Percentiles rank a stretch among this genome's conserved stretches.
phyloP scores from a whole-genome alignment of 192 early-diverging fungal species.

The Thoreauomyces humboldtii region DNA sequence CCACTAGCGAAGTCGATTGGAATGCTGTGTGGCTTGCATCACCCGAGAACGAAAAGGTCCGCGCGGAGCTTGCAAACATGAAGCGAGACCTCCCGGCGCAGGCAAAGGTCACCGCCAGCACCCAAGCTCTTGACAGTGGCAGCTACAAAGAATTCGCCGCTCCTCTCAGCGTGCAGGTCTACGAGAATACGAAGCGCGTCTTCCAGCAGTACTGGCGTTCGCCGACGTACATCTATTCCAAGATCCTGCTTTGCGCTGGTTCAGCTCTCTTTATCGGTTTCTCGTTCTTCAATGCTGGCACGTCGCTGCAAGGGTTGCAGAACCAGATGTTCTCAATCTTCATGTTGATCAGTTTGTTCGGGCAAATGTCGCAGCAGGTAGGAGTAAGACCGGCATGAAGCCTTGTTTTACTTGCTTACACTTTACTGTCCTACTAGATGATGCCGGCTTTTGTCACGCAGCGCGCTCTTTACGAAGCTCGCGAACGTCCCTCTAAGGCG shows the following conservation, averaged over 20 bases:
- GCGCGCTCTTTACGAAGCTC: constrained; percentile 13
- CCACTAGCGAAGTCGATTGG: constrained; percentile 58
- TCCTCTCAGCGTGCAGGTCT: constrained; percentile 42
- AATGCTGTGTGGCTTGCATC: constrained; percentile 67
- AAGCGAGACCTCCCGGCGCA: constrained; percentile 12
- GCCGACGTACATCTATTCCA: constrained; percentile 67
- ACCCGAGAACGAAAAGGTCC: constrained; percentile 39
- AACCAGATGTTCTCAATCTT: constrained; percentile 72
- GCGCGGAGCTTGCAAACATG: constrained; percentile 52
- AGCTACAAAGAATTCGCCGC: constrained; percentile 43
- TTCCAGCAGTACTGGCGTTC: constrained; percentile 66
- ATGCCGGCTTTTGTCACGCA: constrained; percentile 15
- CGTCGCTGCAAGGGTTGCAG: constrained; percentile 57
- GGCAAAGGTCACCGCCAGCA: not conserved
- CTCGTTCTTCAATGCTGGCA: constrained; percentile 64
- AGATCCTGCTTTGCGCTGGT: constrained; percentile 39
- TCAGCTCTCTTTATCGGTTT: constrained; percentile 53
- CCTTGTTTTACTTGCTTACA: no score
- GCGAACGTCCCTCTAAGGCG: constrained; percentile 8
- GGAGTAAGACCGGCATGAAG: no score
- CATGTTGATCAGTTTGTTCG: constrained; percentile 12
- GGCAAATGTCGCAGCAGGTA: constrained; percentile 3
- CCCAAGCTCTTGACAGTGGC: not conserved
- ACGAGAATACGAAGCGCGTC: constrained; percentile 60
- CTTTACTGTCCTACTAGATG: no score